These are phyloP conservation scores for Clitopilus passeckerianus DNA, from an alignment of 768 basidiomycete genomes.

Conservation along the genomic window DNA sequence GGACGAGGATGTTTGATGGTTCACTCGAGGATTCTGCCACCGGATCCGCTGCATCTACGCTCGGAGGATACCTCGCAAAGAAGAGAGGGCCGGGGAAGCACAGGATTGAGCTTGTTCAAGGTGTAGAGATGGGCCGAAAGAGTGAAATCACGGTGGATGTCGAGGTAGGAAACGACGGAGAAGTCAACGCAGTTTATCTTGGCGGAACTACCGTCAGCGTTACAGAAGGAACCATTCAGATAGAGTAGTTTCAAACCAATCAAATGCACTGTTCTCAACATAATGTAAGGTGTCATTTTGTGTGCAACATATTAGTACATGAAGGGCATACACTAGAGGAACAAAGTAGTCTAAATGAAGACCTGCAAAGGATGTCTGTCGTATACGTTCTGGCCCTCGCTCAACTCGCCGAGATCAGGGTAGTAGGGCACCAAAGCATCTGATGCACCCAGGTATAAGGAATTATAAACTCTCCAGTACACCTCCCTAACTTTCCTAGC, in stretches of 20 bases:
- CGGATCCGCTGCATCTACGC: conserved; percentile 39
- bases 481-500: conserved; percentile 96
- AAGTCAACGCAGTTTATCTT: conserved; percentile 27
- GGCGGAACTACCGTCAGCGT: conserved; percentile 34
- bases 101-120: conserved; percentile 32
- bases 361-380: conserved; percentile 81
- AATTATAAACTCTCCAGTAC: conserved; percentile 96
- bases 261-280: no score
- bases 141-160: conserved; percentile 37
- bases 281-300: no score
- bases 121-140: conserved; percentile 40
- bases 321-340: conserved; percentile 4
- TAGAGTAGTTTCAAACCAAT: not conserved
- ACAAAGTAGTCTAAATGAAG: conserved; percentile 53
- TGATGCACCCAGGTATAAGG: conserved; percentile 83
- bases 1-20: conserved; percentile 37
- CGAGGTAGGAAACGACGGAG: conserved; percentile 21
- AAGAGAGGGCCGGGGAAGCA: conserved; percentile 30
- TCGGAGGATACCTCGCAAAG: conserved; percentile 33
- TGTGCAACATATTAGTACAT: conserved; percentile 2
- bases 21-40: conserved; percentile 40
- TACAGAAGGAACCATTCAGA: conserved; percentile 27
- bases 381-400: conserved; percentile 87
- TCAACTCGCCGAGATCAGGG: conserved; percentile 85
- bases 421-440: conserved; percentile 96